Percentiles rank a stretch among this genome's conserved stretches.
Conservation (phyloP, 1,284 basidiomycete species). For the Meira nashicola region DNA sequence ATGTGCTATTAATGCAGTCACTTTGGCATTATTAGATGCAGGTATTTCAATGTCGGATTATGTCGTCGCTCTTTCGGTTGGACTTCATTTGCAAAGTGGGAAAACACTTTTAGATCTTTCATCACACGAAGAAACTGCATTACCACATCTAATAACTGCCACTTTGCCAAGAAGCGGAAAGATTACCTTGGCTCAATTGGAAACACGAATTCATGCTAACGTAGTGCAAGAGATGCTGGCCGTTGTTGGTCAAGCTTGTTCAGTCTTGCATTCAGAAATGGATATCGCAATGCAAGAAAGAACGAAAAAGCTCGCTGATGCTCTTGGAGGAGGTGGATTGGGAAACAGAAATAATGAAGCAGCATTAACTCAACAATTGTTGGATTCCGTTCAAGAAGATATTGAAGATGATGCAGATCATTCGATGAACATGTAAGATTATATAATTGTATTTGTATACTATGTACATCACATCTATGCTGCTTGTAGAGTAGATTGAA, state of each 20-base stretch:
- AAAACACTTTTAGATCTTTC: slow-evolving; percentile 76
- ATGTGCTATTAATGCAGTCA: slow-evolving; percentile 88
- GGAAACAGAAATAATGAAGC: not conserved
- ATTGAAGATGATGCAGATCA: too few relatives aligned
- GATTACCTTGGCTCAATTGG: slow-evolving; percentile 83
- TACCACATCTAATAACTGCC: slow-evolving; percentile 82
- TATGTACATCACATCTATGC: too few relatives aligned
- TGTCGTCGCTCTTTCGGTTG: slow-evolving; percentile 69
- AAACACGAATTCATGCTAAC: slow-evolving; percentile 87
- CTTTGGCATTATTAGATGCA: slow-evolving; percentile 80
- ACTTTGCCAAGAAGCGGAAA: slow-evolving; percentile 75
- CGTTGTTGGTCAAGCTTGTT: slow-evolving; percentile 71
- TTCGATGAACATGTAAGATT: too few relatives aligned
- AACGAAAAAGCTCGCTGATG: slow-evolving; percentile 63
- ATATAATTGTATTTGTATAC: too few relatives aligned
- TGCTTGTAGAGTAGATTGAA: too few relatives aligned
- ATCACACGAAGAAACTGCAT: slow-evolving; percentile 78
- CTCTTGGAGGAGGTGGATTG: slow-evolving; percentile 24
- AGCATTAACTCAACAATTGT: too few relatives aligned
- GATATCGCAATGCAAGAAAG: slow-evolving; percentile 65
- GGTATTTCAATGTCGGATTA: slow-evolving; percentile 88
- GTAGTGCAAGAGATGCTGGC: slow-evolving; percentile 82
- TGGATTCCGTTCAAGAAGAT: too few relatives aligned
- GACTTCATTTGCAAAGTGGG: slow-evolving; percentile 53
- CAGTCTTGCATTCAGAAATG: slow-evolving; percentile 80